Conservation (phyloP, 2,329 filamentous ascomycete genomes). For the Chaetomiaceae sp. region DNA sequence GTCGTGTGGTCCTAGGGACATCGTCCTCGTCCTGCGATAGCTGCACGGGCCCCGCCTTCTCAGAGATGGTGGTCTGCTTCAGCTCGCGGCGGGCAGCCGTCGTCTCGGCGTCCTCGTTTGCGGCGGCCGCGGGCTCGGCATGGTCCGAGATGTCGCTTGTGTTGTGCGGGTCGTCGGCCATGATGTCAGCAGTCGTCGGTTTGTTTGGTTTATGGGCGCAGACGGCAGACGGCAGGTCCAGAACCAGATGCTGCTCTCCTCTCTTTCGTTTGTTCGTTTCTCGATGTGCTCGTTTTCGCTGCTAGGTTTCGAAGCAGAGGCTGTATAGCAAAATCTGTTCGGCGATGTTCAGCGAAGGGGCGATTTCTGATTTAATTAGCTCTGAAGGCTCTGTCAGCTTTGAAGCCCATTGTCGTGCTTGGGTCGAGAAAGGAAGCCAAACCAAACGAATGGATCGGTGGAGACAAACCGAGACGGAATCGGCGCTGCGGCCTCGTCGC, state of each 20-base stretch:
- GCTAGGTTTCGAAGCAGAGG: background rate
- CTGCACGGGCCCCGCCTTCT: slow-evolving; percentile 33
- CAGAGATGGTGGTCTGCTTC: slow-evolving; percentile 60
- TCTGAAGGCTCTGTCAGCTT: slow-evolving; percentile 12
- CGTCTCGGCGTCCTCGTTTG: slow-evolving; percentile 58
- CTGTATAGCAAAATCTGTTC: background rate
- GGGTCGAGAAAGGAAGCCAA: slow-evolving; percentile 10
- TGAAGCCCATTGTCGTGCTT: slow-evolving; percentile 21
- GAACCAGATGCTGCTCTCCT: background rate
- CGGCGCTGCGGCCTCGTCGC: slow-evolving; percentile 3
- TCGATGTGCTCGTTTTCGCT: background rate
- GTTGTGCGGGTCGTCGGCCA: slow-evolving; percentile 43
- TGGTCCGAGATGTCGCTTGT: slow-evolving; percentile 38
- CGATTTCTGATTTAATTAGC: slow-evolving; percentile 10
- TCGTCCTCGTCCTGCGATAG: slow-evolving; percentile 30
- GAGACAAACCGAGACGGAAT: slow-evolving; percentile 10
- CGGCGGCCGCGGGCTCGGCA: slow-evolving; percentile 28
- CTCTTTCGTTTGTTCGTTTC: background rate
- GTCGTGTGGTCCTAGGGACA: slow-evolving; percentile 26
- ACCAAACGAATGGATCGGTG: slow-evolving; percentile 15
- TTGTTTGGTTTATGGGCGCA: background rate
- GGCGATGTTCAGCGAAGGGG: slow-evolving; percentile 1
- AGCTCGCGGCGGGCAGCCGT: slow-evolving; percentile 60
- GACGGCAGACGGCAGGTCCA: slow-evolving; percentile 10
- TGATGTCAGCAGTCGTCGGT: slow-evolving; percentile 29